Evolutionary conservation across 352 stramenopile genomes (phyloP).

Genomic region (Pythium folliculosum): DNA sequence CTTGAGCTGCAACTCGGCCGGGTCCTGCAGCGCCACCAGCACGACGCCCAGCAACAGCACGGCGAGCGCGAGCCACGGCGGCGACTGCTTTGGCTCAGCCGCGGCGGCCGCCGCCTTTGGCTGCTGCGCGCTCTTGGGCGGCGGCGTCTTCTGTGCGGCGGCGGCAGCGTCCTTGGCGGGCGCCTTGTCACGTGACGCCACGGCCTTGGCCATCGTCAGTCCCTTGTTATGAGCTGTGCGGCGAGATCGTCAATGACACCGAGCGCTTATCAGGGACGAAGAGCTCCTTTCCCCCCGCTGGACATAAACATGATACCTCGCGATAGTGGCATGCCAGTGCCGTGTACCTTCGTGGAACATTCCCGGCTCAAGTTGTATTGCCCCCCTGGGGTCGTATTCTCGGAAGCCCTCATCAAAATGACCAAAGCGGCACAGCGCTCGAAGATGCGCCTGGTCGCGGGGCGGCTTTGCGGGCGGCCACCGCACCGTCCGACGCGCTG

Average conservation of each 20-base stretch:
- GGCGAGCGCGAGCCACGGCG: conserved; percentile 13
- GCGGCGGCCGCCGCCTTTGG: neutral
- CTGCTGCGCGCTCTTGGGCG: neutral
- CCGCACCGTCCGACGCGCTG: no score
- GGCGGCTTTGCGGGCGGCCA: no score
- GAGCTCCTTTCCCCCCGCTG: neutral
- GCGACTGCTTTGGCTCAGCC: neutral
- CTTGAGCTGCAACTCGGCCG: conserved; percentile 12
- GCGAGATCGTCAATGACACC: neutral
- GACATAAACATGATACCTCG: neutral
- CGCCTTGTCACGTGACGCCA: neutral
- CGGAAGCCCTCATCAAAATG: neutral
- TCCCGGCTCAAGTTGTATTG: neutral
- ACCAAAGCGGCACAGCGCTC: no score
- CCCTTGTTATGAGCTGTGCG: neutral
- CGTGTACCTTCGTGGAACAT: neutral
- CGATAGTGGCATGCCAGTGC: neutral
- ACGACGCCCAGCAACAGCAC: conserved; percentile 27
- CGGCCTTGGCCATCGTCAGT: conserved; percentile 11
- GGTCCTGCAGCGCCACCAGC: conserved; percentile 24
- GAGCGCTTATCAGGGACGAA: neutral
- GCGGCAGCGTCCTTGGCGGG: neutral
- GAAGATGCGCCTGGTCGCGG: no score
- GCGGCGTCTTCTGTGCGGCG: neutral
- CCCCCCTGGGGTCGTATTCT: no score